These are phyloP conservation scores for Oxalis stricta DNA, from an alignment of 441 rosid species.

Conservation along the genomic window DNA sequence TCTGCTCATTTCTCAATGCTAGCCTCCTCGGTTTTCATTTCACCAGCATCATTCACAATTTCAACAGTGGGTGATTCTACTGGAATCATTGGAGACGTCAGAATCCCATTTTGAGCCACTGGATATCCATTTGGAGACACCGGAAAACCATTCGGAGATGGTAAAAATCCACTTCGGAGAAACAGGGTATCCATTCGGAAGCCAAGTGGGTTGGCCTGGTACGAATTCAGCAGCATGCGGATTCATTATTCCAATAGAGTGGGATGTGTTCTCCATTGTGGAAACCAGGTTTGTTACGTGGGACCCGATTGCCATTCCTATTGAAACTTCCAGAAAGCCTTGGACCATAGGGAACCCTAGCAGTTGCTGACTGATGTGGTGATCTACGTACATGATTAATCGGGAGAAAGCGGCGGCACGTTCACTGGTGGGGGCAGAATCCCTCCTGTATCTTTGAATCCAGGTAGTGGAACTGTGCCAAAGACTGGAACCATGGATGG, in stretches of 20 bases:
- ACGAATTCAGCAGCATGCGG: slow-evolving; percentile 73
- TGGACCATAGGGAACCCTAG: slow-evolving; percentile 74
- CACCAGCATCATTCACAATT: slow-evolving; percentile 21
- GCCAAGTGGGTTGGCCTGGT: slow-evolving; percentile 86
- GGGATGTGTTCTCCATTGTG: slow-evolving; percentile 35
- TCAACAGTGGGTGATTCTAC: slow-evolving; percentile 25
- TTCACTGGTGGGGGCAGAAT: slow-evolving; percentile 62
- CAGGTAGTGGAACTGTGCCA: slow-evolving; percentile 48
- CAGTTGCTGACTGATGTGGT: slow-evolving; percentile 66
- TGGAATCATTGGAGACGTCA: slow-evolving; percentile 19
- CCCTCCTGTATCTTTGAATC: slow-evolving; percentile 56
- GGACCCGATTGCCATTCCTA: slow-evolving; percentile 52
- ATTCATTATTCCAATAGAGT: slow-evolving; percentile 60
- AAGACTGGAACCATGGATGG: slow-evolving; percentile 53
- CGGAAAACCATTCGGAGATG: slow-evolving; percentile 27
- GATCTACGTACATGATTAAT: slow-evolving; percentile 69
- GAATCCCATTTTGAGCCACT: slow-evolving; percentile 33
- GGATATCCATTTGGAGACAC: slow-evolving; percentile 28
- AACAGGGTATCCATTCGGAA: slow-evolving; percentile 62
- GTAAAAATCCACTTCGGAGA: slow-evolving; percentile 33
- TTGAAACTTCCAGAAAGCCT: slow-evolving; percentile 72
- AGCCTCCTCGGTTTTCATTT: slow-evolving; percentile 25
- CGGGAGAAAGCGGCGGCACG: slow-evolving; percentile 56
- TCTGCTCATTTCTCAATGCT: slow-evolving; percentile 22
- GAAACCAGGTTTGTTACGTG: slow-evolving; percentile 41